These are phyloP conservation scores for Xylariomycetidae sp. DNA, from an alignment of 2,329 filamentous ascomycete species.

Conservation along the genomic window DNA sequence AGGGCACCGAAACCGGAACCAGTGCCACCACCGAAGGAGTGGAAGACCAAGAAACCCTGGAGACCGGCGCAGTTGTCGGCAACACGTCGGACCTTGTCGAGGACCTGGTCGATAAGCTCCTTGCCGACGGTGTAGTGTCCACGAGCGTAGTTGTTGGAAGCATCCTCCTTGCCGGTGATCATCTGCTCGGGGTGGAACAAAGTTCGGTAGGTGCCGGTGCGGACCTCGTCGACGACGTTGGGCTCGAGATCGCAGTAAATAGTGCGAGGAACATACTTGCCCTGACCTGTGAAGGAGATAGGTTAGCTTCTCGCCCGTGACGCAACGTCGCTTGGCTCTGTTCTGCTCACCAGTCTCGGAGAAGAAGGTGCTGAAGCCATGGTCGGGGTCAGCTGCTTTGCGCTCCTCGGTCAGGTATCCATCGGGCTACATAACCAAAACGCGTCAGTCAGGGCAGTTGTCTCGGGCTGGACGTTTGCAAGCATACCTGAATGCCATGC, in stretches of 20 bases:
- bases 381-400: slow-evolving; percentile 86
- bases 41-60: slow-evolving; percentile 98
- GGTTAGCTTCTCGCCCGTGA: neutral
- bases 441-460: slow-evolving; percentile 21
- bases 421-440: slow-evolving; percentile 64
- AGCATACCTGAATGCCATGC: slow-evolving; percentile 93
- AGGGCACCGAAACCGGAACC: slow-evolving; percentile 98
- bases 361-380: slow-evolving; percentile 99
- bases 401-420: slow-evolving; percentile 98
- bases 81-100: slow-evolving; percentile 96
- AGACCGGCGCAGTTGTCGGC: slow-evolving; percentile 97
- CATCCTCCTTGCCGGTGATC: slow-evolving; percentile 99
- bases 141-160: slow-evolving; percentile 99
- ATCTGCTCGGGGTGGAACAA: slow-evolving; percentile 99
- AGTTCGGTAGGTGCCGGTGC: slow-evolving; percentile 90
- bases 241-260: slow-evolving; percentile 99
- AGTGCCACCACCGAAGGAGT: slow-evolving; percentile 98
- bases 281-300: slow-evolving; percentile 60
- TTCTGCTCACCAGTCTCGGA: slow-evolving; percentile 81
- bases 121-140: slow-evolving; percentile 99
- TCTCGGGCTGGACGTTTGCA: slow-evolving; percentile 3
- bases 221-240: slow-evolving; percentile 98
- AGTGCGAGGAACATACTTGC: slow-evolving; percentile 97
- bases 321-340: slow-evolving; percentile 4
- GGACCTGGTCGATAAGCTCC: slow-evolving; percentile 96